Conservation (phyloP, 768 basidiomycete species). For the Boletus subcaerulescens region DNA sequence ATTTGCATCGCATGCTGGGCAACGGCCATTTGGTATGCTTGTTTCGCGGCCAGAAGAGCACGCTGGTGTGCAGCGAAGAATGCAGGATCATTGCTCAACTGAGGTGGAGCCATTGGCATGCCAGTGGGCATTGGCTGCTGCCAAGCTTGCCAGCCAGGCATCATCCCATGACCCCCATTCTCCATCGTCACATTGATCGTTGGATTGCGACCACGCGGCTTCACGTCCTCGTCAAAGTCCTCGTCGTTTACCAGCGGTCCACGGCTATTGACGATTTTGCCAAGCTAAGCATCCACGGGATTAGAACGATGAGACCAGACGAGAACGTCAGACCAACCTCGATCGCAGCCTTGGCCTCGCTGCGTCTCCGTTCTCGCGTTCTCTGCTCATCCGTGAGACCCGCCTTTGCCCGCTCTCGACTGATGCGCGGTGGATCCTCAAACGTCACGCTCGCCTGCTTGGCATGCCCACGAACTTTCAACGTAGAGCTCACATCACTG, state of each 20-base stretch:
- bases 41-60: constrained; percentile 83
- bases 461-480: constrained; percentile 35
- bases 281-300: constrained; percentile 50
- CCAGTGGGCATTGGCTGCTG: constrained; percentile 27
- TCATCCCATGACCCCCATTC: constrained; percentile 22
- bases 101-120: constrained; percentile 38
- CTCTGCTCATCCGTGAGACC: constrained; percentile 44
- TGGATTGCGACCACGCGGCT: constrained; percentile 11
- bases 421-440: constrained; percentile 45
- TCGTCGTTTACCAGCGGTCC: constrained; percentile 58
- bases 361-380: constrained; percentile 70
- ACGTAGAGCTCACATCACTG: constrained; percentile 25
- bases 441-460: constrained; percentile 70
- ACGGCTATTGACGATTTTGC: constrained; percentile 82
- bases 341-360: constrained; percentile 83
- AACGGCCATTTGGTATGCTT: constrained; percentile 86
- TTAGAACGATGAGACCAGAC: not conserved
- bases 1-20: constrained; percentile 88
- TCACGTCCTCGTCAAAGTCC: constrained; percentile 42
- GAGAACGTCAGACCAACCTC: constrained; percentile 50
- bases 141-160: constrained; percentile 37
- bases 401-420: constrained; percentile 31
- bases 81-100: constrained; percentile 48
- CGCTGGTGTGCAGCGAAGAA: constrained; percentile 80
- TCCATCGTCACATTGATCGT: constrained; percentile 40